A percentile compares a stretch with the other conserved stretches of the same genome.
These are phyloP conservation scores for Hericium rajendrae DNA, from an alignment of 768 basidiomycete species.

Conservation along the genomic window DNA sequence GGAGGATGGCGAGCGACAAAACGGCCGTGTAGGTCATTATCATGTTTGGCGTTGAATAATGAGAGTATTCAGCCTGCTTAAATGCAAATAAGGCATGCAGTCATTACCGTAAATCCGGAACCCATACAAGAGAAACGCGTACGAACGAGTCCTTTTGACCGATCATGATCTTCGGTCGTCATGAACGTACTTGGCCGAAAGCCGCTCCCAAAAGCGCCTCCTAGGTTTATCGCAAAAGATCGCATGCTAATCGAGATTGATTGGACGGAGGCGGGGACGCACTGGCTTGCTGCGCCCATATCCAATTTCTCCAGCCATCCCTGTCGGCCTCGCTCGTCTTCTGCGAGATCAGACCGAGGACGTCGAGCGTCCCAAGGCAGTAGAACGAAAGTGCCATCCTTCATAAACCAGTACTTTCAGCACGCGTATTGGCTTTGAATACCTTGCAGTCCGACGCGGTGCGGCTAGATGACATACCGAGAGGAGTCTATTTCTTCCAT, in stretches of 20 bases:
- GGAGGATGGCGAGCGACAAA: constrained; percentile 70
- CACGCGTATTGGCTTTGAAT: neutral
- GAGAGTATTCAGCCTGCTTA: constrained; percentile 28
- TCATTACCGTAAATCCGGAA: neutral
- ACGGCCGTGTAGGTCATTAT: constrained; percentile 94
- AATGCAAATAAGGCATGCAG: neutral
- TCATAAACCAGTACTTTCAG: neutral
- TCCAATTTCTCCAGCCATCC: constrained; percentile 68
- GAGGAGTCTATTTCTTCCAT: constrained; percentile 65
- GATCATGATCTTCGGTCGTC: constrained; percentile 26
- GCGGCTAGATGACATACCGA: constrained; percentile 34
- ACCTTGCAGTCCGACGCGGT: neutral
- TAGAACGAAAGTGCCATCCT: constrained; percentile 88
- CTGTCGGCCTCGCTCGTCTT: constrained; percentile 44
- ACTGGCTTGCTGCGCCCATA: constrained; percentile 84
- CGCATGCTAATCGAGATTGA: neutral
- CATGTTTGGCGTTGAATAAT: constrained; percentile 67
- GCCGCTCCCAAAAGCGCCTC: constrained; percentile 49
- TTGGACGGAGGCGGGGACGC: constrained; percentile 7
- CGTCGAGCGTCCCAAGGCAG: constrained; percentile 74
- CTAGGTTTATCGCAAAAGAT: constrained; percentile 23
- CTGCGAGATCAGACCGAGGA: constrained; percentile 44
- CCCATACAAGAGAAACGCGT: constrained; percentile 8
- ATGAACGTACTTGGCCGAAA: constrained; percentile 74
- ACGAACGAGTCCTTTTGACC: constrained; percentile 11